phyloP scores from a whole-genome alignment of 2,329 filamentous ascomycete genomes.

The Aureobasidium pullulans region DNA sequence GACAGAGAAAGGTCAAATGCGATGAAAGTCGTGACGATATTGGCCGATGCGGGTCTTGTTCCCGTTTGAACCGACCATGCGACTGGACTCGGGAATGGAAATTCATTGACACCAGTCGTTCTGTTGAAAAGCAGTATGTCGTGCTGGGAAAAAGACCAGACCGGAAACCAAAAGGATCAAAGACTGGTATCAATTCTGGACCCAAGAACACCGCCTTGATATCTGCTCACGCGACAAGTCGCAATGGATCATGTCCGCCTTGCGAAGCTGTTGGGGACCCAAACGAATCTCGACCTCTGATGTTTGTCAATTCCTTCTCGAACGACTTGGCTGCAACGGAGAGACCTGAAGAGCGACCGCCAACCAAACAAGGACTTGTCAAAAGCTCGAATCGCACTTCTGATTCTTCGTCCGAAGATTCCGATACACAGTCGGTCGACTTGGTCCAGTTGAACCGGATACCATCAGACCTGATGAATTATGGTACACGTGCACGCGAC shows the following conservation, averaged over 20 bases:
- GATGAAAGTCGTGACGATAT: constrained; percentile 11
- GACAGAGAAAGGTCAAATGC: constrained; percentile 14
- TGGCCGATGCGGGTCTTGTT: constrained; percentile 14
- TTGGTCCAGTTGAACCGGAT: background rate
- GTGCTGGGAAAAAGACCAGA: background rate
- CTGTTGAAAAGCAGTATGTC: constrained; percentile 12
- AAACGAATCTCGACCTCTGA: background rate
- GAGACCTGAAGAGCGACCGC: background rate
- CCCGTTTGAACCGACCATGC: constrained; percentile 12
- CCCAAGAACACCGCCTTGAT: background rate
- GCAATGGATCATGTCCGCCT: background rate
- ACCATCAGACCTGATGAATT: background rate
- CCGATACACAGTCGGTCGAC: background rate
- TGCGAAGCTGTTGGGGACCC: background rate
- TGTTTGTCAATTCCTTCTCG: background rate
- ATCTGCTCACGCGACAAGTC: too few species aligned
- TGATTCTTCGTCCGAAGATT: background rate
- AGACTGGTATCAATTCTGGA: background rate
- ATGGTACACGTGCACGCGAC: background rate
- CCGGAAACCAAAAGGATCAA: background rate
- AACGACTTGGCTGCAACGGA: background rate
- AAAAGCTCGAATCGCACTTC: background rate
- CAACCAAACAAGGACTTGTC: background rate
- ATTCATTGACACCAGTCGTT: constrained; percentile 11
- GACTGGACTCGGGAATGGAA: constrained; percentile 15